Evolutionary conservation across 1,139 yeast genomes (phyloP).

Genomic region (Candida frijolesensis): DNA sequence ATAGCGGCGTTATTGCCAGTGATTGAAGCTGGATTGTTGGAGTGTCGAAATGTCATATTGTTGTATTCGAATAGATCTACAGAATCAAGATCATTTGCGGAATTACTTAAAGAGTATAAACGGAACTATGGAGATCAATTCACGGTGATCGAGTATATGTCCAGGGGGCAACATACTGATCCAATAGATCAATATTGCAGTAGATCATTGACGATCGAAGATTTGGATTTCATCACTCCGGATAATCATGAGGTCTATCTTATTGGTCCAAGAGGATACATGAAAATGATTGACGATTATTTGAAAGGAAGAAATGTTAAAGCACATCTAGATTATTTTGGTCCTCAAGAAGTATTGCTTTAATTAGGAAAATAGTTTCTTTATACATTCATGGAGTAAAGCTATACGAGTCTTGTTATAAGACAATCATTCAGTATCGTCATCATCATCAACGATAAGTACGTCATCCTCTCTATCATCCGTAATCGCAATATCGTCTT

Average conservation of each 20-base stretch:
- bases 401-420: no score
- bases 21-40: conserved; percentile 40
- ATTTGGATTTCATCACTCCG: conserved; percentile 19
- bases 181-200: conserved; percentile 11
- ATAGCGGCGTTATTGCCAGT: conserved; percentile 64
- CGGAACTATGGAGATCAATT: conserved; percentile 20
- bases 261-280: conserved; percentile 39
- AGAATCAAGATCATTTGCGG: conserved; percentile 29
- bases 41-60: conserved; percentile 29
- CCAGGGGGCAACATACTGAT: conserved; percentile 13
- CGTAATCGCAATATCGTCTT: background rate
- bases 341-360: conserved; percentile 12
- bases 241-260: conserved; percentile 26
- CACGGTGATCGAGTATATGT: conserved; percentile 24
- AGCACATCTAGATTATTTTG: conserved; percentile 18
- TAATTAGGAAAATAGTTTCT: background rate
- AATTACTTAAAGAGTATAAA: conserved; percentile 22
- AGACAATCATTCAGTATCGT: background rate
- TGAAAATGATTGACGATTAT: conserved; percentile 27
- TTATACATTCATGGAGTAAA: background rate
- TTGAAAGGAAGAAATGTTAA: conserved; percentile 12
- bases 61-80: conserved; percentile 30
- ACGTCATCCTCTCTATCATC: no score
- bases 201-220: conserved; percentile 13
- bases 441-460: background rate